A percentile compares a stretch with the other conserved stretches of the same genome.
These are phyloP conservation scores for Pyrenopolyporus hunteri DNA, from an alignment of 495 filamentous ascomycete species.

Conservation along the genomic window DNA sequence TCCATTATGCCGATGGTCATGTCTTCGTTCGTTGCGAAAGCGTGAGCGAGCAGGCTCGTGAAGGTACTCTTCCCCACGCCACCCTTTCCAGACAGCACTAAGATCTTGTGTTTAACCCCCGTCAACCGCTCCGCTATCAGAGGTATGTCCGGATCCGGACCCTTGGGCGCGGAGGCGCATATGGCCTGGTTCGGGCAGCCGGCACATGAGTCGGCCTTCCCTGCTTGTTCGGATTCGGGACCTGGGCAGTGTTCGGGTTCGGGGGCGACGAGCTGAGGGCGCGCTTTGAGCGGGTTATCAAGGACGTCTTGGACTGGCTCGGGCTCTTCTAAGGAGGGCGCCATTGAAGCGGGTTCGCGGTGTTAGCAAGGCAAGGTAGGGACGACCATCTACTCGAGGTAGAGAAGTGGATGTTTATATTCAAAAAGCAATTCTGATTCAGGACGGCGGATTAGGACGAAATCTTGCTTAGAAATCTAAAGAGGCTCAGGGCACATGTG, in stretches of 20 bases:
- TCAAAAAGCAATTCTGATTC: background rate
- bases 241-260: slow-evolving; percentile 98
- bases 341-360: slow-evolving; percentile 55
- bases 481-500: slow-evolving; percentile 18
- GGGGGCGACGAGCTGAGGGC: slow-evolving; percentile 85
- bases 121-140: slow-evolving; percentile 83
- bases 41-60: slow-evolving; percentile 82
- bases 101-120: slow-evolving; percentile 84
- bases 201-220: slow-evolving; percentile 84
- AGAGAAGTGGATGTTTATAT: background rate
- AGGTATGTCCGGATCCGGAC: slow-evolving; percentile 92
- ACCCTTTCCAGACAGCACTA: slow-evolving; percentile 92
- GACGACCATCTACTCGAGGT: background rate
- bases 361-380: background rate
- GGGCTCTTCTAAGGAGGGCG: slow-evolving; percentile 73
- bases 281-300: slow-evolving; percentile 68
- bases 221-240: slow-evolving; percentile 84
- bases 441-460: background rate
- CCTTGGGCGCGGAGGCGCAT: slow-evolving; percentile 92
- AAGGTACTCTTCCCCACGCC: slow-evolving; percentile 97
- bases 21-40: slow-evolving; percentile 77
- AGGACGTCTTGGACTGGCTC: slow-evolving; percentile 67
- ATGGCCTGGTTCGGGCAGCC: slow-evolving; percentile 96
- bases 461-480: slow-evolving; percentile 42
- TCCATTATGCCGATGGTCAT: slow-evolving; percentile 91